Evolutionary conservation across 2,329 filamentous ascomycete species (phyloP).

Genomic region (Bipolaris sorokiniana): DNA sequence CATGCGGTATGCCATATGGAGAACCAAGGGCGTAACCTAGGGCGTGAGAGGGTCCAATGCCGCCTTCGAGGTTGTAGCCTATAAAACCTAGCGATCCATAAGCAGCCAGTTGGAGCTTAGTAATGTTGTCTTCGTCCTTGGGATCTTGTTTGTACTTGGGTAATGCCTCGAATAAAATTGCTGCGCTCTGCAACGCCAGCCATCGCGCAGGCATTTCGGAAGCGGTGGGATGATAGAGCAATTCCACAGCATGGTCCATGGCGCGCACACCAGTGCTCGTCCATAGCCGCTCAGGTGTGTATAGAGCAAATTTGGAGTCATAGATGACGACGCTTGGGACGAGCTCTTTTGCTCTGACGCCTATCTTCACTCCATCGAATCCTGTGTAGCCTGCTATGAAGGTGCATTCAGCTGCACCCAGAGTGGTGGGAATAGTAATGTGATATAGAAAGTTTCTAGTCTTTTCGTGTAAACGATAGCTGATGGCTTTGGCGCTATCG

Average conservation of each 20-base stretch:
- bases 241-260: conserved; percentile 63
- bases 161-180: conserved; percentile 56
- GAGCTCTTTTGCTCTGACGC: conserved; percentile 52
- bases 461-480: conserved; percentile 44
- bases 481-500: conserved; percentile 53
- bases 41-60: conserved; percentile 56
- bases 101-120: conserved; percentile 59
- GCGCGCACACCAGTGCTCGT: conserved; percentile 60
- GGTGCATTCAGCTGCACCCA: conserved; percentile 62
- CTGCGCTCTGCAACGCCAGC: conserved; percentile 54
- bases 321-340: conserved; percentile 60
- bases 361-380: conserved; percentile 57
- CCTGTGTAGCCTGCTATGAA: conserved; percentile 60
- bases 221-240: conserved; percentile 59
- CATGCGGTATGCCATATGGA: conserved; percentile 63
- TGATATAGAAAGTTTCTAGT: conserved; percentile 46
- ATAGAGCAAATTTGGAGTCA: conserved; percentile 57
- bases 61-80: conserved; percentile 58
- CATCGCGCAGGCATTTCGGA: conserved; percentile 59
- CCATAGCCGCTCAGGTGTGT: conserved; percentile 60
- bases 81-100: conserved; percentile 60
- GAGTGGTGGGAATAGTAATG: conserved; percentile 50
- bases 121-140: conserved; percentile 57
- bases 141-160: conserved; percentile 55
- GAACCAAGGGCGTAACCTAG: conserved; percentile 61